These are phyloP conservation scores for Rhodotorula sp. DNA, from an alignment of 1,284 basidiomycete genomes.

Conservation along the genomic window DNA sequence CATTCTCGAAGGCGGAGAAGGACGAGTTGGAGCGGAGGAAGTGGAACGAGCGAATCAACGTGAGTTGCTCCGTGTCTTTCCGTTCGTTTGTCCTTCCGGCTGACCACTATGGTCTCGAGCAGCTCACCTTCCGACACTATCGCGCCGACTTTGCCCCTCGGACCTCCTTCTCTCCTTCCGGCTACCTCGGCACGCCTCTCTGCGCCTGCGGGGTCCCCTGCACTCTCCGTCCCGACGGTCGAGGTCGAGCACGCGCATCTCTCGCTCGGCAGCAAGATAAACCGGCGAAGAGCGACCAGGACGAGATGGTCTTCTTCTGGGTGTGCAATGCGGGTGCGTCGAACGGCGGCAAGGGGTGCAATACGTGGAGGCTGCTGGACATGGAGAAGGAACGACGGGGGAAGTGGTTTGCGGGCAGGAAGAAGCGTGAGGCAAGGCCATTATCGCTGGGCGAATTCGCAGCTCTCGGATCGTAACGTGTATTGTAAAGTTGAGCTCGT, in stretches of 20 bases:
- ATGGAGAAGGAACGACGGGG: slow-evolving; percentile 32
- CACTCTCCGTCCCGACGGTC: slow-evolving; percentile 67
- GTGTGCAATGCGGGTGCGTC: slow-evolving; percentile 75
- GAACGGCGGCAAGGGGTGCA: slow-evolving; percentile 80
- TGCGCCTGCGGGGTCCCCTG: slow-evolving; percentile 80
- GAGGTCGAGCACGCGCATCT: slow-evolving; percentile 32
- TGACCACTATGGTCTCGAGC: neutral
- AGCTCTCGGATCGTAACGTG: too few species aligned
- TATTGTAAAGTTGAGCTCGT: too few species aligned
- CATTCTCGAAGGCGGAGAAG: neutral
- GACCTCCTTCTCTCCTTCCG: neutral
- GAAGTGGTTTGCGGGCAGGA: slow-evolving; percentile 11
- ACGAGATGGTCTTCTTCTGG: slow-evolving; percentile 74
- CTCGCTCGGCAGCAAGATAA: neutral
- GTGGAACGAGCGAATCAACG: slow-evolving; percentile 42
- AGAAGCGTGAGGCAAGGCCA: neutral
- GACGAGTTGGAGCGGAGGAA: neutral
- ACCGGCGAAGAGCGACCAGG: slow-evolving; percentile 41
- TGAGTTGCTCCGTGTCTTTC: slow-evolving; percentile 9
- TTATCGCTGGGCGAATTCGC: too few species aligned
- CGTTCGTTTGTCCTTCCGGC: too few species aligned
- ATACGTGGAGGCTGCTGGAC: slow-evolving; percentile 76
- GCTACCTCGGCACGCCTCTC: slow-evolving; percentile 51
- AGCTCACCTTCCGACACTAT: slow-evolving; percentile 59
- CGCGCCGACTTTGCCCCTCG: slow-evolving; percentile 76